Evolutionary conservation across 371 early-diverging fungal genomes (phyloP), one percentile per base, ranked within the genome.

Genomic region (Lichtheimia ramosa): DNA sequence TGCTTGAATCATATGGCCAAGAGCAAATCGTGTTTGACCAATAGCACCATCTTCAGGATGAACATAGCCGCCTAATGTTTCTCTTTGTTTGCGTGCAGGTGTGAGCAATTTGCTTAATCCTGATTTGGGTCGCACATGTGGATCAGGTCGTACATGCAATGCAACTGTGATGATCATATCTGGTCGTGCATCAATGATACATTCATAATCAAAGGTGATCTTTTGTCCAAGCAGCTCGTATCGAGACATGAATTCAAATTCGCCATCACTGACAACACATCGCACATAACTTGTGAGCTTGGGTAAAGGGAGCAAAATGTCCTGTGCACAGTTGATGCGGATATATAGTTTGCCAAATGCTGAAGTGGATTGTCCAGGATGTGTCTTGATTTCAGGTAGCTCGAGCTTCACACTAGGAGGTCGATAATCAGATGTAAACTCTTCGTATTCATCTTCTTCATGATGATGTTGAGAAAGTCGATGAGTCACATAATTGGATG

Each of bases 231-330:
- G 63, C 7, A 68, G 52, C 43, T 74, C 77, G 50, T 76, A 79
- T 10, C 72, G 65, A 14, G 80, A 74, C 71, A 79, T 71, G 66
- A 75, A 75, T 49, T 79, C 80, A 52, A 72, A 76, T 41, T 73
- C 48, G 3, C 80, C 80, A 41, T 79, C 80, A 42, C 74, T 79
- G 8, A 79, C 66, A 5, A 79, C 75, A 49, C 74, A 74, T 5
- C 80, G 74, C 1, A 72, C 77, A 43, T 72, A 76, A 14, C 77
- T 71, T 7, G 68, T 63, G 0, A 72, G 73, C 15, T 69, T 72
- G 5, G 80, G 76, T 39, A 79, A 25, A 7, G 80, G 80, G 3
- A 79, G 39, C 13, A 74, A 52, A 14, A 76, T 65, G 48, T 79
- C 71, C 10, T 70, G 66, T 20, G 72, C 69, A 14, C 66, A 62